Base-by-base conservation (phyloP, 768 basidiomycete species). In the Lanmaoa pseudosensibilis region DNA sequence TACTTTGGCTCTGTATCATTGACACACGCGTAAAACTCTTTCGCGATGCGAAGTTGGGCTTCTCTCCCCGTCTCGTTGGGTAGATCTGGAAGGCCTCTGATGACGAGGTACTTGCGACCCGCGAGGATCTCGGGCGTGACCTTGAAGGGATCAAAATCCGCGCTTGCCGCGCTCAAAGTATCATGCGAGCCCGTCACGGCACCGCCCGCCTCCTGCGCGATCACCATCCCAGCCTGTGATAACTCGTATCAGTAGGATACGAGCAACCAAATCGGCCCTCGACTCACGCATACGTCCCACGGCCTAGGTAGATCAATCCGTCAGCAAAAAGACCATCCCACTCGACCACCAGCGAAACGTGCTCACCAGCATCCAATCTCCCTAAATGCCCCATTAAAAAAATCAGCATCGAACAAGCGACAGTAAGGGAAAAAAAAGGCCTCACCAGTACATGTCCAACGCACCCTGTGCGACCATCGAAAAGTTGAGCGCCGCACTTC, bases 191-290 rank as follows among this genome's bases (percentile, higher is more conserved):
- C 93, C 18, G 88, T 87, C 32, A 91, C 84, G 12, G 87, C 74
- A 15, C 88, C 83, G 6, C 96, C 96, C 0, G 95, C 90, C 69
- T 96, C 96, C 58, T 91, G 82, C 0, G 91, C 88, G 57, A 98
- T 95, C 62, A 96, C 86, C 13, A 91, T 85, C 0, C 94, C 96
- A 3, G 96, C 94, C 77, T 84, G 63, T 11, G n/a, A 36, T 13
- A n/a, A 21, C 16, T 2, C 46, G 15, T 10, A 18, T 52, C 45
- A 60, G 54, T 3, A 50, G 4, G 4, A 39, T 25, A 38, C 37
- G 9, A 30, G 19, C 32, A 12, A 30, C 3, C 36, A 13, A 40
- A 27, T 5, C 23, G 7, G 34, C 3, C 9, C 30, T 18, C 40
- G 7, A 74, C 80, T 69, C 62, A 82, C 84, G 63, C 87, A 92